Evolutionary conservation across 2,329 filamentous ascomycete genomes (phyloP).

Genomic region (Verticillium albo-atrum): DNA sequence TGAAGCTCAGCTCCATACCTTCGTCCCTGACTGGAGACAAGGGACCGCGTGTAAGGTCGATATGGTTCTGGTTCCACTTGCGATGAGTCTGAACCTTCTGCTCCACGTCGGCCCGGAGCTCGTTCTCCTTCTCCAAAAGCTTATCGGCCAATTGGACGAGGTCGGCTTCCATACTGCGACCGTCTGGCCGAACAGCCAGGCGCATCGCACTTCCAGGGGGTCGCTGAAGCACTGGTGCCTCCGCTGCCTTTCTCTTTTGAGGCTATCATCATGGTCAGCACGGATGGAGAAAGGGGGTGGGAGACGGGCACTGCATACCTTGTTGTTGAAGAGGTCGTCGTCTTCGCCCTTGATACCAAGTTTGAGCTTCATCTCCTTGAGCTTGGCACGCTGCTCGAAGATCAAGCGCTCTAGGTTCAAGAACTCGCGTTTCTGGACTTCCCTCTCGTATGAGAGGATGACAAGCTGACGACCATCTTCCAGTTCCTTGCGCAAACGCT

Average conservation of each 20-base stretch:
- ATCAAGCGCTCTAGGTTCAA: slow-evolving; percentile 70
- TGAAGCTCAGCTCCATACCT: slow-evolving; percentile 58
- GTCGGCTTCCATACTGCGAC: slow-evolving; percentile 71
- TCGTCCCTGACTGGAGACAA: slow-evolving; percentile 73
- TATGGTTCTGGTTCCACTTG: slow-evolving; percentile 85
- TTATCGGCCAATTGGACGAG: slow-evolving; percentile 73
- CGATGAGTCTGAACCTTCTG: slow-evolving; percentile 83
- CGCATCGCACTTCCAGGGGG: slow-evolving; percentile 62
- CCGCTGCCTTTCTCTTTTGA: slow-evolving; percentile 65
- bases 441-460: slow-evolving; percentile 71
- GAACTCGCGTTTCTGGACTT: slow-evolving; percentile 72
- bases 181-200: slow-evolving; percentile 64
- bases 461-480: slow-evolving; percentile 84
- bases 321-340: slow-evolving; percentile 91
- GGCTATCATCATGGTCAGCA: slow-evolving; percentile 44
- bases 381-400: slow-evolving; percentile 74
- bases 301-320: slow-evolving; percentile 51
- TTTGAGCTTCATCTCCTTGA: slow-evolving; percentile 86
- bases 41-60: slow-evolving; percentile 82
- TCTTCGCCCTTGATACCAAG: slow-evolving; percentile 89
- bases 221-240: slow-evolving; percentile 57
- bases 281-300: slow-evolving; percentile 27
- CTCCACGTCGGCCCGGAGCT: slow-evolving; percentile 78
- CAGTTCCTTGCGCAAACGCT: slow-evolving; percentile 83
- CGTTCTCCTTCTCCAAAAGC: slow-evolving; percentile 74